Conservation (phyloP, 306 rosid species). For the Medicago lupulina region DNA sequence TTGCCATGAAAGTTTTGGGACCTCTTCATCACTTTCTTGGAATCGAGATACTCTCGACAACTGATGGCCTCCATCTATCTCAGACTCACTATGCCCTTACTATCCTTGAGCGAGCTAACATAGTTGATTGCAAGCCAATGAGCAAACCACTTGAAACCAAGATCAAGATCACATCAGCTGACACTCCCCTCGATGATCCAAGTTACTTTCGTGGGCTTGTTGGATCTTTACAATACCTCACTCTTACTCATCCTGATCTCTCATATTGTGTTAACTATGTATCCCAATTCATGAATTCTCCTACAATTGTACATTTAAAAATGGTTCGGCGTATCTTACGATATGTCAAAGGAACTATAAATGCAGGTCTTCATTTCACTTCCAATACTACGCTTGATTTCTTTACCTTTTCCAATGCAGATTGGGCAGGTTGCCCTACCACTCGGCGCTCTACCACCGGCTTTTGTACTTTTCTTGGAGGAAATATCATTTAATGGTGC, state of each 20-base stretch:
- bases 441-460: not conserved
- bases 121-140: not conserved
- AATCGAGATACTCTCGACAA: not conserved
- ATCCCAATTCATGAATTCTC: not conserved
- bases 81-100: not conserved
- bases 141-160: not conserved
- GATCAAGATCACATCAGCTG: not conserved
- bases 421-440: slow-evolving; percentile 13
- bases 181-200: not conserved
- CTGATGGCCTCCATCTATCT: not conserved
- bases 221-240: not conserved
- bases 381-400: slow-evolving; percentile 12
- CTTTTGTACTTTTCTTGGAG: not conserved
- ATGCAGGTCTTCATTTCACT: not conserved
- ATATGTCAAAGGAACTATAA: not conserved
- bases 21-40: not conserved
- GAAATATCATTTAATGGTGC: not conserved
- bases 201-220: not conserved
- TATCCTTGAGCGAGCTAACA: not conserved
- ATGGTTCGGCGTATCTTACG: not conserved
- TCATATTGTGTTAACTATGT: slow-evolving; percentile 7
- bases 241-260: not conserved
- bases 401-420: slow-evolving; percentile 3
- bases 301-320: not conserved
- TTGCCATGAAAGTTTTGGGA: not conserved